A percentile compares a stretch with the other conserved stretches of the same genome.
Conservation (phyloP, 805 yeast species). For the Saccharomyces cerevisiae region DNA sequence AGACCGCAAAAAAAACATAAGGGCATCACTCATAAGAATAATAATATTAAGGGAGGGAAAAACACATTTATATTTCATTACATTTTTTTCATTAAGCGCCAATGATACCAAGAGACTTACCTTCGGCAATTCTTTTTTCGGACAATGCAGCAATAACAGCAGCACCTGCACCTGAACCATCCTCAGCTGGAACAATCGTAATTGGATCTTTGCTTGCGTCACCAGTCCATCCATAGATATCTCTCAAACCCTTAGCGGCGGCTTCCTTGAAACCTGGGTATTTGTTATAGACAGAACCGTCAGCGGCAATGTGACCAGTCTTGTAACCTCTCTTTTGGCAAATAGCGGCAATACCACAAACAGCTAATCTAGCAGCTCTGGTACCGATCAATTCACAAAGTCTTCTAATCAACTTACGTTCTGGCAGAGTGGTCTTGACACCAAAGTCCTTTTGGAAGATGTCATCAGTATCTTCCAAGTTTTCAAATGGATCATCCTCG, state of each 20-base stretch:
- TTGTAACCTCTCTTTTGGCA: slow-evolving; percentile 74
- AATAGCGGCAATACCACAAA: slow-evolving; percentile 93
- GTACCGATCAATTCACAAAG: slow-evolving; percentile 83
- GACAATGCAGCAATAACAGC: slow-evolving; percentile 96
- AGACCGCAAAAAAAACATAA: not conserved
- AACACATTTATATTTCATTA: not conserved
- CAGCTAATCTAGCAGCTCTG: slow-evolving; percentile 85
- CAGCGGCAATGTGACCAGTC: slow-evolving; percentile 88
- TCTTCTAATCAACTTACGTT: slow-evolving; percentile 74
- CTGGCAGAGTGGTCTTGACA: slow-evolving; percentile 61
- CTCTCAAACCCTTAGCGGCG: slow-evolving; percentile 81
- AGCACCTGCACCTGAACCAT: slow-evolving; percentile 98
- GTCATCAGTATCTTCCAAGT: slow-evolving; percentile 64
- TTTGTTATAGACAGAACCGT: slow-evolving; percentile 90
- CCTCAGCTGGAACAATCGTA: slow-evolving; percentile 84
- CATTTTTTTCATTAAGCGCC: slow-evolving; percentile 8
- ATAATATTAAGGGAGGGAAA: not conserved
- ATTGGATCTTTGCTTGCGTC: slow-evolving; percentile 59
- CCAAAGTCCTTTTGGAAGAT: slow-evolving; percentile 53
- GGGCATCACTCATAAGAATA: not conserved
- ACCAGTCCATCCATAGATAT: slow-evolving; percentile 72
- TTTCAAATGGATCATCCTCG: slow-evolving; percentile 84
- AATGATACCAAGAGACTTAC: slow-evolving; percentile 55
- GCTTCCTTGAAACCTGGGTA: slow-evolving; percentile 88
- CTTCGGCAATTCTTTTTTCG: slow-evolving; percentile 63